Conservation (phyloP, 2,329 filamentous ascomycete genomes). For the Thermoascus crustaceus region DNA sequence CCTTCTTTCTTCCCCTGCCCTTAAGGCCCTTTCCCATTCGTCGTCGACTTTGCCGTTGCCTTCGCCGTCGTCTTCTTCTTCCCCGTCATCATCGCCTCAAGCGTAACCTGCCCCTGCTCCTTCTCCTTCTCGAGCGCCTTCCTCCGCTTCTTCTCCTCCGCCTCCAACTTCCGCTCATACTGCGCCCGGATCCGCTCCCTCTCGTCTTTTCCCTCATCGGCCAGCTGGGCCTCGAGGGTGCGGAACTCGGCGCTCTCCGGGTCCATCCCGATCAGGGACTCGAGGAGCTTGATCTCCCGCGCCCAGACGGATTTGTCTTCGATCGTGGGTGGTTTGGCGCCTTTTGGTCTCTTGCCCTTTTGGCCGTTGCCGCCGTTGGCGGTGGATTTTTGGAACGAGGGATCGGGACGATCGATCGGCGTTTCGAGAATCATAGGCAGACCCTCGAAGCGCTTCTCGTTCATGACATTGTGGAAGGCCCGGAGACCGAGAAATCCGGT, state of each 20-base stretch:
- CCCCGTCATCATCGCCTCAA: constrained; percentile 27
- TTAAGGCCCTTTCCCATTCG: too few species aligned
- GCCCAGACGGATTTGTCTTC: constrained; percentile 86
- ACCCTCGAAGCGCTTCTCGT: constrained; percentile 64
- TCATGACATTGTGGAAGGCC: constrained; percentile 87
- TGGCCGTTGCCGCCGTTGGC: constrained; percentile 8
- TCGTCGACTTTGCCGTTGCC: constrained; percentile 10
- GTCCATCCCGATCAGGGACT: constrained; percentile 80
- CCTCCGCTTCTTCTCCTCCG: constrained; percentile 43
- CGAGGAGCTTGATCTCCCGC: constrained; percentile 86
- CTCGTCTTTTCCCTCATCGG: constrained; percentile 61
- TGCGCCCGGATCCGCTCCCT: constrained; percentile 68
- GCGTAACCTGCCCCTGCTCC: constrained; percentile 29
- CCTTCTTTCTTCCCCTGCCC: neutral
- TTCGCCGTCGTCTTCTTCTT: constrained; percentile 9
- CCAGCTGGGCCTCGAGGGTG: constrained; percentile 55
- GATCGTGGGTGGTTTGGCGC: constrained; percentile 32
- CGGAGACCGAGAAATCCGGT: constrained; percentile 86
- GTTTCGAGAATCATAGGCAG: constrained; percentile 93
- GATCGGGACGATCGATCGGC: constrained; percentile 67
- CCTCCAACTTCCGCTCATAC: constrained; percentile 64
- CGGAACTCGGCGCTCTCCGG: constrained; percentile 64
- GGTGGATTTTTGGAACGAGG: constrained; percentile 21
- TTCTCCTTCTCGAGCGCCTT: constrained; percentile 41
- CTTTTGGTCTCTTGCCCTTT: constrained; percentile 16